Base-by-base conservation (phyloP, 2,329 filamentous ascomycete species). In the Akanthomyces uredinophilus region DNA sequence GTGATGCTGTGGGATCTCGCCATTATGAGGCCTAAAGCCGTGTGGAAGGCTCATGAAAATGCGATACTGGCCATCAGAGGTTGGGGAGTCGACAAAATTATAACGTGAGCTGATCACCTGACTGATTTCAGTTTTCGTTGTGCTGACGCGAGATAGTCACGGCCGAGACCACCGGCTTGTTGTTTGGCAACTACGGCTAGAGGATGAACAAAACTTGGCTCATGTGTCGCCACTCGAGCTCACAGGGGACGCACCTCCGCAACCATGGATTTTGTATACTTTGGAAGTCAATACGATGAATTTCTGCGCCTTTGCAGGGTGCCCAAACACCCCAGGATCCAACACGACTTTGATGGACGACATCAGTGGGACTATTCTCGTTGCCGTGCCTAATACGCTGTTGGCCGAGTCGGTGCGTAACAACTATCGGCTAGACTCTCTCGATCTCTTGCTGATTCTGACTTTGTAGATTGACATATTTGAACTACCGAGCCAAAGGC, bases 281-380 rank as follows among this genome's bases (percentile, higher is more conserved):
- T 78, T 99, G 5, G 81, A 90, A 5, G 92, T 98, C 49, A 97
- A 97, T 70, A 92, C 94, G 1, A 84, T 98, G 77, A 99, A 98
- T 71, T 99, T 98, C 72, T 99, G 95, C 72, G 83, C 89, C 1
- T 96, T 96, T 72, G 82, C 89, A 2, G 81, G 83, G 64, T 88
- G 87, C 70, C 64, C 78, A 63, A 71, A 75, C 49, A 59, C n/a
- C 3, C 59, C 51, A 10, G 43, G 22, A 10, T 35, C 32, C 4
- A 27, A 22, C 4, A n/a, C 29, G 4, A 55, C 41, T 4, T 18
- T 51, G 43, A 20, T 20, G 1, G 29, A 46, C 16, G 65, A 69
- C 4, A 13, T 2, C 10, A 60, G 67, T 1, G 65, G 67, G 3
- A 78, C 80, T 62, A 78, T 91, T 5, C 76, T 96, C 5, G 73